These are phyloP conservation scores for Thelonectria rubi DNA, from an alignment of 2,329 filamentous ascomycete genomes.

Conservation along the genomic window DNA sequence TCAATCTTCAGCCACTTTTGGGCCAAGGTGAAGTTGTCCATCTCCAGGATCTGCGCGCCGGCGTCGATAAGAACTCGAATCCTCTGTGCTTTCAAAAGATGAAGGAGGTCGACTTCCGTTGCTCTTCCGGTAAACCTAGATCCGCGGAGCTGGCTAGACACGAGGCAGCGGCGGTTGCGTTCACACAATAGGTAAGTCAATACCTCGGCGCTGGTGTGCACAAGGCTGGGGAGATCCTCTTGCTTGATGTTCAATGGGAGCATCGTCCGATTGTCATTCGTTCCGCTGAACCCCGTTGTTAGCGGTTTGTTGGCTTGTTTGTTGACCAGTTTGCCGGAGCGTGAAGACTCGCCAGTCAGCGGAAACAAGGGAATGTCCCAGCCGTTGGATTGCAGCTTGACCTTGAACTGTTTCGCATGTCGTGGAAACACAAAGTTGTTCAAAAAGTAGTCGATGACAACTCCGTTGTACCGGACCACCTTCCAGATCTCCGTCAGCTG, in stretches of 20 bases:
- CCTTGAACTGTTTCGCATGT: slow-evolving; percentile 71
- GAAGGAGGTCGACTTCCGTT: slow-evolving; percentile 10
- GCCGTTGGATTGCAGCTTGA: slow-evolving; percentile 71
- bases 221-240: slow-evolving; percentile 64
- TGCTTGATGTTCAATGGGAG: slow-evolving; percentile 70
- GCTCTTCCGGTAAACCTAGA: slow-evolving; percentile 54
- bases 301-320: slow-evolving; percentile 34
- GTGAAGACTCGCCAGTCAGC: slow-evolving; percentile 1
- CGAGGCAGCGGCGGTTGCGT: slow-evolving; percentile 59
- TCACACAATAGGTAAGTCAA: slow-evolving; percentile 65
- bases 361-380: slow-evolving; percentile 71
- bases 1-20: slow-evolving; percentile 61
- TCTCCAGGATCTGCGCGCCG: slow-evolving; percentile 69
- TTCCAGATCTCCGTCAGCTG: slow-evolving; percentile 64
- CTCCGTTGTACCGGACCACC: slow-evolving; percentile 58
- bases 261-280: slow-evolving; percentile 70
- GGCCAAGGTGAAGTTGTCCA: slow-evolving; percentile 60
- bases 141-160: slow-evolving; percentile 41
- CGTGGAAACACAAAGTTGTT: slow-evolving; percentile 72
- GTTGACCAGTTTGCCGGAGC: background rate
- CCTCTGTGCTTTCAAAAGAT: background rate
- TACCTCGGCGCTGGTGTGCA: slow-evolving; percentile 71
- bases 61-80: slow-evolving; percentile 69
- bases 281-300: slow-evolving; percentile 78
- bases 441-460: slow-evolving; percentile 68